Evolutionary conservation across 2,329 filamentous ascomycete genomes (phyloP), one percentile per base, ranked within the genome.

Genomic region (Cladophialophora chaetospira): DNA sequence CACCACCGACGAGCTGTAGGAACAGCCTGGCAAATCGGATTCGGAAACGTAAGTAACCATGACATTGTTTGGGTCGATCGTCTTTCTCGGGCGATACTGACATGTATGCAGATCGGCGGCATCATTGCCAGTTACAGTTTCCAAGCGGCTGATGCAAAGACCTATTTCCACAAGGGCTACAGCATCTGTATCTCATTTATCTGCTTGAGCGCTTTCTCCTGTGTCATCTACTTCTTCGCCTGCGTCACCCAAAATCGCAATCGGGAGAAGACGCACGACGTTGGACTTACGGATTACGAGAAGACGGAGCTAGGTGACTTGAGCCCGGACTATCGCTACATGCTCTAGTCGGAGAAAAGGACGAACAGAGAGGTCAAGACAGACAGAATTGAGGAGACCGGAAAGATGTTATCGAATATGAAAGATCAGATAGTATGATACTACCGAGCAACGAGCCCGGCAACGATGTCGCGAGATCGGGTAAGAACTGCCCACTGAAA

Each of bases 51-150:
- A n/a, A n/a, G n/a, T 33, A 33, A 33, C 31, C 31, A 43, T 43
- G 38, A 43, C 9, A 13, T 43, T 13, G 8, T n/a, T n/a, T n/a
- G n/a, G n/a, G n/a, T n/a, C n/a, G n/a, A n/a, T n/a, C n/a, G n/a
- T n/a, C n/a, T n/a, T n/a, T n/a, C n/a, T n/a, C n/a, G n/a, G n/a
- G n/a, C n/a, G n/a, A 43, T 44, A 5, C 23, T 44, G 78, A 80
- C 49, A n/a, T n/a, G n/a, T n/a, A n/a, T n/a, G n/a, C n/a, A n/a
- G n/a, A 75, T 77, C 26, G 77, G 77, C 5, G 78, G 78, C 0
- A 80, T 82, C 59, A 79, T 82, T 42, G 77, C 79, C 1, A 76
- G 79, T 1, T 82, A 74, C 53, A 71, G 75, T 0, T 82, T 82
- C 68, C 61, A 78, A 48, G 66, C 68, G 4, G 73, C 73, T 11